Evolutionary conservation across 768 basidiomycete species (phyloP).

Genomic region (Cantharellus anzutake): DNA sequence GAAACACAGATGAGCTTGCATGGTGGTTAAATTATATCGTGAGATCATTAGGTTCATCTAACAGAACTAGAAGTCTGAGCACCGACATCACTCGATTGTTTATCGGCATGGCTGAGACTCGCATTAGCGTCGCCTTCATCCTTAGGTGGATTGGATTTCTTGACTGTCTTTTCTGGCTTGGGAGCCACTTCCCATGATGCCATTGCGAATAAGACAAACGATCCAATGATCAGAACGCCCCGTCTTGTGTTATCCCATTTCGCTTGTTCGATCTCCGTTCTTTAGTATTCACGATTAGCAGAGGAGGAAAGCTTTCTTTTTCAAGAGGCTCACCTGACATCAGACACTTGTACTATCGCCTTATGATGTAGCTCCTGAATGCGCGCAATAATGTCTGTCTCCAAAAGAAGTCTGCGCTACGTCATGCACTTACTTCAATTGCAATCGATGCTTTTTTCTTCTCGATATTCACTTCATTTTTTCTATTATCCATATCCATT

Average conservation of each 20-base stretch:
- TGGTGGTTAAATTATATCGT: too few relatives aligned
- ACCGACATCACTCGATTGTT: neutral
- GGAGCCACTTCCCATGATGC: conserved; percentile 40
- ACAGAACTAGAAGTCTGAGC: too few relatives aligned
- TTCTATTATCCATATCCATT: conserved; percentile 88
- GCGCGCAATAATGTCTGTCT: neutral
- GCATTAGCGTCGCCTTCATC: neutral
- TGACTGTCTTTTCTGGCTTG: neutral
- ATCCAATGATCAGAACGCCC: conserved; percentile 28
- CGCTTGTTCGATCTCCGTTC: conserved; percentile 60
- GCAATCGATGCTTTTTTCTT: conserved; percentile 66
- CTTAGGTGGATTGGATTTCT: neutral
- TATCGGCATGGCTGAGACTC: neutral
- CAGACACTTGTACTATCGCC: conserved; percentile 51
- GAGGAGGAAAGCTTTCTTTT: neutral
- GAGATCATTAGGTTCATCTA: too few relatives aligned
- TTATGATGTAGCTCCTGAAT: conserved; percentile 56
- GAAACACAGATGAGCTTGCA: too few relatives aligned
- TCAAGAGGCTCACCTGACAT: conserved; percentile 27
- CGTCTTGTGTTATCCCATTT: conserved; percentile 82
- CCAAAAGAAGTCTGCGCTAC: neutral
- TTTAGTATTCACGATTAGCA: neutral
- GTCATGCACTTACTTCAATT: conserved; percentile 21
- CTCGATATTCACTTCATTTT: conserved; percentile 75
- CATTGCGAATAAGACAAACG: conserved; percentile 25